phyloP scores from a whole-genome alignment of 164 flowering plant species.

The Echeveria elegans region DNA sequence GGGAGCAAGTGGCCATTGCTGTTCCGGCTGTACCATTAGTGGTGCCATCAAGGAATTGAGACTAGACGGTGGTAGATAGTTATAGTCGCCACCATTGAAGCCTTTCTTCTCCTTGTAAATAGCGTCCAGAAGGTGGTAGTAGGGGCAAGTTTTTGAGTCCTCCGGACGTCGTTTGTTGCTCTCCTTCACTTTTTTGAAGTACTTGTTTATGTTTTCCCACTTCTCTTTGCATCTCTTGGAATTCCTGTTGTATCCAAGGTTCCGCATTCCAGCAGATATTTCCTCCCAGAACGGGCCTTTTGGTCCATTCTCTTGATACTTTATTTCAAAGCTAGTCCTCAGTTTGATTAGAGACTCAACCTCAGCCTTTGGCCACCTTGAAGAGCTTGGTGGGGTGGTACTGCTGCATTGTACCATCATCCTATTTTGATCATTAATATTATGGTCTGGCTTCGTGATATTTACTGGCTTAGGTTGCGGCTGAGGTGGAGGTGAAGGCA shows the following conservation, averaged over 20 bases:
- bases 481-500: constrained; percentile 11
- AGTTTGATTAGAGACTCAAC: constrained; percentile 46
- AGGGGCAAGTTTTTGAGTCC: too few species aligned
- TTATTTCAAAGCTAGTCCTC: constrained; percentile 41
- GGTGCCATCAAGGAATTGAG: constrained; percentile 29
- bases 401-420: constrained; percentile 13
- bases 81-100: constrained; percentile 8
- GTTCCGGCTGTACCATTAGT: too few species aligned
- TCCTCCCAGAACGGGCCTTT: too few species aligned
- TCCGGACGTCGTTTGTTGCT: too few species aligned
- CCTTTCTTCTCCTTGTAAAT: constrained; percentile 41
- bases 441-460: not conserved
- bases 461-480: constrained; percentile 4
- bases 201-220: too few species aligned
- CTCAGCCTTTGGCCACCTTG: too few species aligned
- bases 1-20: constrained; percentile 21
- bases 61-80: not conserved
- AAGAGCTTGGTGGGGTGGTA: constrained; percentile 27
- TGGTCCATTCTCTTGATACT: constrained; percentile 54
- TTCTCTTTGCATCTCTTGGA: too few species aligned
- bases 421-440: not conserved
- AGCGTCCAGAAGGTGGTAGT: constrained; percentile 57
- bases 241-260: too few species aligned
- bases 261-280: too few species aligned
- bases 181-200: too few species aligned